Base-by-base conservation (phyloP, 768 basidiomycete species). In the Xerocomellus chrysenteron region DNA sequence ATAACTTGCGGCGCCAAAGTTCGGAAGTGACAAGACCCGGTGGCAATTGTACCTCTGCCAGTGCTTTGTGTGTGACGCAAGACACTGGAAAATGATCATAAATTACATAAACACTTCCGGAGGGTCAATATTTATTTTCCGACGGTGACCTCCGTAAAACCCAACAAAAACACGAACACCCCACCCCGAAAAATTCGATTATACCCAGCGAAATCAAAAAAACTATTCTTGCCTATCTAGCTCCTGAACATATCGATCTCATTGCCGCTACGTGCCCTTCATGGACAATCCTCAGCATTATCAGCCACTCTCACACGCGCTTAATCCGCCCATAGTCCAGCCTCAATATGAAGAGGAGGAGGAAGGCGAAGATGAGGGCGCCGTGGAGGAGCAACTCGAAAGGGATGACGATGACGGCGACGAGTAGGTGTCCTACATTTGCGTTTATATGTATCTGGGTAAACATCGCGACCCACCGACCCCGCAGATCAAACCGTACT, bases 241-340 rank as follows among this genome's bases (percentile, higher is more conserved):
- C 59, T 62, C 65, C 47, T 60, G 50, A 60, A 54, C 68, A 67
- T 55, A 68, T 65, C 64, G 59, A 65, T 61, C 36, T 50, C 41
- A 52, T 35, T 46, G 16, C 46, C 48, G 30, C 35, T 45, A 24
- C 14, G 49, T 44, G 44, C 32, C 24, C 49, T 24, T 49, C 56
- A 79, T 81, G 79, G 78, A 88, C 73, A 88, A 88, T 69, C 86
- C 87, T 53, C 87, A 90, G 68, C 86, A 87, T 59, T 88, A 91
- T 74, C 88, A 89, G 59, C 86, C 89, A 28, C 79, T 91, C 63
- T 91, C 88, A 53, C 86, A 89, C 76, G 89, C 89, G 42, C 78
- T 91, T 39, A 77, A 87, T 68, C 85, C 84, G 0, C 86, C 74
- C 30, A 65, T 73, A 55, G 59, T 67, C 28, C 73, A 63, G 40